Conservation (phyloP, 1,139 yeast species). For the Kodamaea suecica region DNA sequence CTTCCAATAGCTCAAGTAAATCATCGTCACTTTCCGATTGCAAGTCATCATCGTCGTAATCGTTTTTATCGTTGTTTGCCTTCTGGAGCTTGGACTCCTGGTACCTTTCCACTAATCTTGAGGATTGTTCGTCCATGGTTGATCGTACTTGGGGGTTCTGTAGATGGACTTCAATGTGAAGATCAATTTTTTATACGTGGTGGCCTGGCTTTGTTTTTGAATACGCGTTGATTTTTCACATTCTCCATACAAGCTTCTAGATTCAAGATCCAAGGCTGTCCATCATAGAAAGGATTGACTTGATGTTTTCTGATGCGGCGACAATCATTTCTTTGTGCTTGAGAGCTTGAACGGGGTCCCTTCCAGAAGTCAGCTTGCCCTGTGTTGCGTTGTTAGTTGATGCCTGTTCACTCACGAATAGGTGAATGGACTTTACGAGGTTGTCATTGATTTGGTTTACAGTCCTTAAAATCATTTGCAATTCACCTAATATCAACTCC, state of each 20-base stretch:
- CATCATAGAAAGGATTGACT: no score
- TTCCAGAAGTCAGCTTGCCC: no score
- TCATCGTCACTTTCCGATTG: constrained; percentile 29
- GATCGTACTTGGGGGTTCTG: constrained; percentile 1
- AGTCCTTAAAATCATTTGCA: constrained; percentile 33
- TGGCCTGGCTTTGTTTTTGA: not conserved
- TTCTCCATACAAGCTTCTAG: no score
- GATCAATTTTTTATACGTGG: not conserved
- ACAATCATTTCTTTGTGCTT: no score
- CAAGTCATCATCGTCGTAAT: constrained; percentile 32
- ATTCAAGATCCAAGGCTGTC: no score
- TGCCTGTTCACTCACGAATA: constrained; percentile 31
- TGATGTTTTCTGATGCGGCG: no score
- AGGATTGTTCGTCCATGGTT: constrained; percentile 31
- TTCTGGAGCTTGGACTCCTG: constrained; percentile 34
- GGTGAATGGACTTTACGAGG: constrained; percentile 4
- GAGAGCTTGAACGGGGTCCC: no score
- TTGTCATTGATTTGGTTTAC: constrained; percentile 26
- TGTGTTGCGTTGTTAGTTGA: no score
- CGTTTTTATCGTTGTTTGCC: constrained; percentile 18
- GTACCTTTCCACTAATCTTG: constrained; percentile 38
- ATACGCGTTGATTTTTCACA: not conserved
- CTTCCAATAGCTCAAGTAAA: constrained; percentile 26
- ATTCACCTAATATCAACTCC: constrained; percentile 26
- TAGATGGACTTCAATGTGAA: not conserved